Base-by-base conservation (phyloP, 1,139 yeast genomes). In the Meyerozyma sp. region DNA sequence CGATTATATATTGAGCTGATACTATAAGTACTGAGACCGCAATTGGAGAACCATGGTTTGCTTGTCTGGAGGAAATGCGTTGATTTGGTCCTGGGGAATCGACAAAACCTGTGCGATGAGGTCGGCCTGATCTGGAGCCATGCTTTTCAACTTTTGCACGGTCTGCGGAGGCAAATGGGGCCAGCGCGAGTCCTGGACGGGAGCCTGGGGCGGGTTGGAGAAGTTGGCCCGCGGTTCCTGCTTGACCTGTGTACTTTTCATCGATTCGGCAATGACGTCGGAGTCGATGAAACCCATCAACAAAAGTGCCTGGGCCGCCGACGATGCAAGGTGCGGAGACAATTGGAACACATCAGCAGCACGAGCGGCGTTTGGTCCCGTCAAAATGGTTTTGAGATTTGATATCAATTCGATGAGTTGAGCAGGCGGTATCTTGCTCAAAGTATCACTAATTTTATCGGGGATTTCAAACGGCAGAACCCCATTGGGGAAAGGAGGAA, bases 281-380 rank as follows among this genome's bases (percentile, higher is more conserved):
- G 74, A 70, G 57, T 84, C 86, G 28, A 84, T 78, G 41, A 84
- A 71, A 0, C 93, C 94, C 91, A 84, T 84, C 40, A 83, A 68
- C n/a, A 84, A 61, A 48, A 85, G 66, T 3, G 89, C 86, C 58
- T 85, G 93, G 0, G 90, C 80, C 0, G 86, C 81, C 2, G 86
- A 73, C 2, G 79, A 66, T 4, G 89, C 83, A 39, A 84, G 65
- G 41, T 79, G 73, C 3, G 84, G 81, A 36, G 81, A 76, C 30
- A 80, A 68, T 46, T 70, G 77, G 46, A 81, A 69, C 38, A 80
- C 70, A 37, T 79, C 81, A 11, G 63, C 61, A 5, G 77, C 78
- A 47, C 79, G 70, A 11, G 71, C 68, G 2, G 78, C 69, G 37
- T 75, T 73, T 14, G 82, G 77, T 27, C 81, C 74, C 18, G 69